Conservation (phyloP, 768 basidiomycete genomes). For the Hebeloma cylindrosporum region DNA sequence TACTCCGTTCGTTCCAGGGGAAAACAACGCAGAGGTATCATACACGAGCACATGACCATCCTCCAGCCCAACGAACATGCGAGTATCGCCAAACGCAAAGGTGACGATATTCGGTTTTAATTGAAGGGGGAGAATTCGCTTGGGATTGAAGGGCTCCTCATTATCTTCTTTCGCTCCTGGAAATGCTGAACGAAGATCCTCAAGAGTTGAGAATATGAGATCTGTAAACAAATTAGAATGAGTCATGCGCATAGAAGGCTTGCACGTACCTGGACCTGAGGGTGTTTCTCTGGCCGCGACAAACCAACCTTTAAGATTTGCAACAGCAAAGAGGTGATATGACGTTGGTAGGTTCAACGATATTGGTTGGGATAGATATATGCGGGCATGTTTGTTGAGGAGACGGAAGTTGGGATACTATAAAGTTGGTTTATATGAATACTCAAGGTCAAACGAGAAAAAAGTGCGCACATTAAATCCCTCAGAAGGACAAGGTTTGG, state of each 20-base stretch:
- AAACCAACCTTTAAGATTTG: constrained; percentile 69
- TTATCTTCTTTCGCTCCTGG: constrained; percentile 41
- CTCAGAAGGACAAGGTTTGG: constrained; percentile 39
- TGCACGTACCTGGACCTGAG: constrained; percentile 37
- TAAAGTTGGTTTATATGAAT: constrained; percentile 14
- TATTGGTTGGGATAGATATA: constrained; percentile 58
- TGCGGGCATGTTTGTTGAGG: constrained; percentile 62
- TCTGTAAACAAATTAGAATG: constrained; percentile 34
- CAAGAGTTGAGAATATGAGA: constrained; percentile 60
- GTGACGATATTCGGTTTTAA: constrained; percentile 51
- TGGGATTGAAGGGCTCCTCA: constrained; percentile 45
- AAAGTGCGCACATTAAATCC: constrained; percentile 44
- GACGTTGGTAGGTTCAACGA: constrained; percentile 40
- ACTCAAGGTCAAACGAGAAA: constrained; percentile 2
- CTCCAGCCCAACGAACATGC: constrained; percentile 57
- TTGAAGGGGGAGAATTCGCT: constrained; percentile 46
- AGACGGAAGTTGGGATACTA: constrained; percentile 52
- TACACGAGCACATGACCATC: constrained; percentile 62
- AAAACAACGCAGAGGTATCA: constrained; percentile 53
- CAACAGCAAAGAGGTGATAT: constrained; percentile 55
- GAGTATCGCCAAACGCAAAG: constrained; percentile 60
- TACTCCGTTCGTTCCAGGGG: constrained; percentile 41
- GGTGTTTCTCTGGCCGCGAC: constrained; percentile 49
- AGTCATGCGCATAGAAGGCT: constrained; percentile 1
- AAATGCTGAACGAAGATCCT: constrained; percentile 58